phyloP scores from a whole-genome alignment of 2,329 filamentous ascomycete genomes.

The Botrytis hyacinthi region DNA sequence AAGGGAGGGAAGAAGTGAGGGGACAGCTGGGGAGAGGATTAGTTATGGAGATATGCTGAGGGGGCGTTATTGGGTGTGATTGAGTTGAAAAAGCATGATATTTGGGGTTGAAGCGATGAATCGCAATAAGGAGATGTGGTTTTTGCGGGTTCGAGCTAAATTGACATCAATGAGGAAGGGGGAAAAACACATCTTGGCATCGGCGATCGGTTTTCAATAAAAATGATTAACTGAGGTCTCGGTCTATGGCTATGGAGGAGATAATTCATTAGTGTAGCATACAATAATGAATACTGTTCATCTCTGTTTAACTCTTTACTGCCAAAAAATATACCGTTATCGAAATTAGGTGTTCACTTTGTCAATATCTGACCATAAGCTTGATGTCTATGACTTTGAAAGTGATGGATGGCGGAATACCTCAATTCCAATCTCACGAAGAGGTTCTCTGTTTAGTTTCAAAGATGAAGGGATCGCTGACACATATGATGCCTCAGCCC shows the following conservation, averaged over 20 bases:
- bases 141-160: background rate
- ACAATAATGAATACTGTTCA: background rate
- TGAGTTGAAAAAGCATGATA: background rate
- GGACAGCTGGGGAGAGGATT: background rate
- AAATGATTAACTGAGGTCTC: background rate
- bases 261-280: background rate
- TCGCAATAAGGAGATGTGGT: background rate
- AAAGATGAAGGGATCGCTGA: background rate
- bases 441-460: background rate
- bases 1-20: no score
- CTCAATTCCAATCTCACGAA: background rate
- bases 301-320: background rate
- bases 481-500: no score
- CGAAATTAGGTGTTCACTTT: background rate
- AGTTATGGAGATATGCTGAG: no score
- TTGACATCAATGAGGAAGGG: background rate
- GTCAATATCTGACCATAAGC: background rate
- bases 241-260: background rate
- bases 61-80: no score
- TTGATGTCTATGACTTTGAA: background rate
- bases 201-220: background rate
- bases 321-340: background rate
- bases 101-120: background rate
- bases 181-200: background rate
- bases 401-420: background rate